Conservation (phyloP, 345 rosid species). For the Conringia planisiliqua region DNA sequence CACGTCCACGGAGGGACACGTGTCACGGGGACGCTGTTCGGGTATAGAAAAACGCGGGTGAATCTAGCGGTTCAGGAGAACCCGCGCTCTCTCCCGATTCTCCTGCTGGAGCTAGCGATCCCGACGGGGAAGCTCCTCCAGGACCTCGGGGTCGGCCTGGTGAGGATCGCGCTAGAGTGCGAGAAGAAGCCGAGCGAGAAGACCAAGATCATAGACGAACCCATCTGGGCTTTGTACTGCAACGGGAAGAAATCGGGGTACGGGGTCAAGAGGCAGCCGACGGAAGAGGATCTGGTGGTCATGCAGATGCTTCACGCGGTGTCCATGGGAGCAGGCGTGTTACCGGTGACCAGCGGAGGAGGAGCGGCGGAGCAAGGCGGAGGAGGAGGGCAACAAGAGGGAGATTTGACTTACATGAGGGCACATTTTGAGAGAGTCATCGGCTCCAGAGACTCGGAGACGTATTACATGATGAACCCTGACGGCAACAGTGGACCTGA, state of each 20-base stretch:
- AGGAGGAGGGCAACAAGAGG: conserved; percentile 41
- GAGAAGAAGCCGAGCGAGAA: conserved; percentile 65
- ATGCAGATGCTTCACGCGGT: conserved; percentile 74
- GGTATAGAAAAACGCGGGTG: conserved; percentile 60
- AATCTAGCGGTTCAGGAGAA: conserved; percentile 75
- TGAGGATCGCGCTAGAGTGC: conserved; percentile 73
- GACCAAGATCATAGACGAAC: conserved; percentile 60
- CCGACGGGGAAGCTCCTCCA: conserved; percentile 77
- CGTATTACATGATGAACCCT: conserved; percentile 80
- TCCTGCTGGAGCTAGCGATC: conserved; percentile 61
- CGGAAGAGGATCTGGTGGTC: conserved; percentile 65
- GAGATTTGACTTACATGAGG: conserved; percentile 75
- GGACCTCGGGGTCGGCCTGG: conserved; percentile 67
- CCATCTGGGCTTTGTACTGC: conserved; percentile 72
- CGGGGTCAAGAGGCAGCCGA: conserved; percentile 70
- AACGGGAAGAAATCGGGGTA: conserved; percentile 75
- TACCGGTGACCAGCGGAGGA: conserved; percentile 45
- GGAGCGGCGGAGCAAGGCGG: conserved; percentile 36
- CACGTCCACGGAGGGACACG: conserved; percentile 81
- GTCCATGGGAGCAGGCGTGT: conserved; percentile 81
- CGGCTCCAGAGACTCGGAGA: conserved; percentile 84
- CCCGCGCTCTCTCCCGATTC: conserved; percentile 57
- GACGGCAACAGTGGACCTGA: conserved; percentile 78
- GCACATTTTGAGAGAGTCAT: conserved; percentile 75
- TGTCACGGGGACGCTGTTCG: conserved; percentile 72